phyloP scores from a whole-genome alignment of 305 asterid species.

The Ilex paraguariensis region DNA sequence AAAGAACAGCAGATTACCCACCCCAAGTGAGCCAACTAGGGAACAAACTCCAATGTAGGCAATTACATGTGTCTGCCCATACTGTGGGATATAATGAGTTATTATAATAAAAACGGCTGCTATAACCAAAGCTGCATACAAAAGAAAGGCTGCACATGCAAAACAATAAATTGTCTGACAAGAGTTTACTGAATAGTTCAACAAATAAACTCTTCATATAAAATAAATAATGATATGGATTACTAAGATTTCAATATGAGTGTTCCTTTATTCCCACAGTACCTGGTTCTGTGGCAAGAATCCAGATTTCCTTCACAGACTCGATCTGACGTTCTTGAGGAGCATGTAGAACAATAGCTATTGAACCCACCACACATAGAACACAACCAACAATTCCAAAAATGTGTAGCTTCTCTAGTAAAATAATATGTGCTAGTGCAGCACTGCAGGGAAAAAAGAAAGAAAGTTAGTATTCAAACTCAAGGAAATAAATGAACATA shows the following conservation, averaged over 20 bases:
- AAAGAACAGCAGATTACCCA: no score
- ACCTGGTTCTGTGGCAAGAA: slow-evolving; percentile 37
- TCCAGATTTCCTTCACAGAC: slow-evolving; percentile 30
- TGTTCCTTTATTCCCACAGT: neutral
- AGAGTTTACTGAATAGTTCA: no score
- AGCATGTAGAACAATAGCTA: slow-evolving; percentile 26
- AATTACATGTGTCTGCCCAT: slow-evolving; percentile 33
- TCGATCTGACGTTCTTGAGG: slow-evolving; percentile 33
- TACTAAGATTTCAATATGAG: no score
- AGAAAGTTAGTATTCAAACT: no score
- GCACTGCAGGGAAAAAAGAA: slow-evolving; percentile 14
- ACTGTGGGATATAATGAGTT: slow-evolving; percentile 20
- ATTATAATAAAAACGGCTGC: slow-evolving; percentile 20
- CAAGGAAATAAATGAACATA: no score
- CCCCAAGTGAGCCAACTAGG: slow-evolving; percentile 18
- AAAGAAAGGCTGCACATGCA: slow-evolving; percentile 20
- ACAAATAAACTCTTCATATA: neutral
- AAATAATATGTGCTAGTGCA: slow-evolving; percentile 25
- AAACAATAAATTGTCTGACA: no score
- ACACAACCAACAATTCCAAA: slow-evolving; percentile 30
- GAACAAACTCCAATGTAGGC: slow-evolving; percentile 34
- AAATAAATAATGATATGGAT: neutral
- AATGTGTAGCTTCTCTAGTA: slow-evolving; percentile 26
- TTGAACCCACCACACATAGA: slow-evolving; percentile 28
- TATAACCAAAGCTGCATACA: slow-evolving; percentile 22